A percentile compares a stretch with the other conserved stretches of the same genome.
phyloP scores from a whole-genome alignment of 2,329 filamentous ascomycete genomes.

The Aschersonia sp. region DNA sequence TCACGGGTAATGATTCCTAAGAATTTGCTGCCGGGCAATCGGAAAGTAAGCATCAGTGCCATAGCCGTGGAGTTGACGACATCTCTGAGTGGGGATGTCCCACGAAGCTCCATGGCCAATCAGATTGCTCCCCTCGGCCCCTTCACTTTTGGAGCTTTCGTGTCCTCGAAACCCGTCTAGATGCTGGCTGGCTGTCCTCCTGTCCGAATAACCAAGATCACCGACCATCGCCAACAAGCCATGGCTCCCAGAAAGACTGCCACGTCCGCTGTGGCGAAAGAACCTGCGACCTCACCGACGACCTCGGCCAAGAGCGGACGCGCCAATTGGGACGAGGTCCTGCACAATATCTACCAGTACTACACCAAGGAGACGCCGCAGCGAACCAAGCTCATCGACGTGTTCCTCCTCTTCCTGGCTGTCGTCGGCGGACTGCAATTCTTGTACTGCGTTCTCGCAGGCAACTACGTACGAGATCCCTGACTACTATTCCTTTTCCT shows the following conservation, averaged over 20 bases:
- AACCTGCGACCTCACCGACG: background rate
- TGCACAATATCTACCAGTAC: slow-evolving; percentile 56
- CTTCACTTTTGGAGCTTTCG: slow-evolving; percentile 20
- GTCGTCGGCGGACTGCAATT: slow-evolving; percentile 84
- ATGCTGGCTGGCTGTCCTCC: slow-evolving; percentile 2
- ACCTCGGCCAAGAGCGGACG: slow-evolving; percentile 11
- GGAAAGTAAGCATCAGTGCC: background rate
- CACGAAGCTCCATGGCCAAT: slow-evolving; percentile 14
- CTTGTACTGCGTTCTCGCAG: slow-evolving; percentile 76
- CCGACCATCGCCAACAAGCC: background rate
- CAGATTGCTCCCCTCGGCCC: slow-evolving; percentile 9
- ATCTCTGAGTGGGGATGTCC: background rate
- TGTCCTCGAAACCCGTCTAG: slow-evolving; percentile 12
- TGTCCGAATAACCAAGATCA: background rate
- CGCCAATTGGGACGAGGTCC: slow-evolving; percentile 41
- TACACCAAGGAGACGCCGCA: slow-evolving; percentile 75
- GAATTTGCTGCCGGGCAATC: background rate
- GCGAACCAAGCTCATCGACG: slow-evolving; percentile 81
- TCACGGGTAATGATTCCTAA: background rate
- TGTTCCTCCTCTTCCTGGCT: slow-evolving; percentile 78
- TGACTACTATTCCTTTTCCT: background rate
- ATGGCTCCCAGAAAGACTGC: slow-evolving; percentile 39
- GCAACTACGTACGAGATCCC: slow-evolving; percentile 62
- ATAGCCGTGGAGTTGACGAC: background rate
- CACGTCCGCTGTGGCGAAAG: background rate